Base-by-base conservation (phyloP, 306 rosid species). In the Erythrophleum fordii region DNA sequence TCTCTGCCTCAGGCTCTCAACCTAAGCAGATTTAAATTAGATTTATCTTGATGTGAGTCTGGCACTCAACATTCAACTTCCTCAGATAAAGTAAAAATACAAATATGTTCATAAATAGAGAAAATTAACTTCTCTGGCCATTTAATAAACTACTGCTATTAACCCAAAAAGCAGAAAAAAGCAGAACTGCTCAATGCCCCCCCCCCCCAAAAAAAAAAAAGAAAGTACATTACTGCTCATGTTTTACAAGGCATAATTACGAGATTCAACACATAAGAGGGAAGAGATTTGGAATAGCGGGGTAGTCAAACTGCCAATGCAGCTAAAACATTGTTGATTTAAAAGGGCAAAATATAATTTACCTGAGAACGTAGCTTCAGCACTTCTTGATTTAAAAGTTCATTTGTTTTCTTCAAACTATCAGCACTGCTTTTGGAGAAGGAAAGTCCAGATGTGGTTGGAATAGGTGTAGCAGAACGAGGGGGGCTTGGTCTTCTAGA, bases 401-500 rank as follows among this genome's bases (percentile, higher is more conserved):
- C 98, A 51, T 95, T 95, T 72, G 98, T 91, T 88, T 93, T 95
- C 89, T 93, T 95, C 89, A 95, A 84, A 85, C 97, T 86, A 82
- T 95, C 99, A 44, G 94, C 56, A 66, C 90, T 86, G 80, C 88
- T 89, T 88, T 89, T 93, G 26, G 99, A 95, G 85, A 95, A 90
- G 79, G 98, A 89, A 86, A 95, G 97, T 69, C 99, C 99, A 0
- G 97, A 91, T 26, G 94, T 91, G 52, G 99, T 95, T 55, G 99
- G 99, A 87, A 93, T 89, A 52, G 99, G 99, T 6, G 99, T 95
- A 42, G 99, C 98, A 72, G 97, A 95, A 59, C 99, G 99, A 64
- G 98, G 98, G 29, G 98, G 99, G 76, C 99, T 95, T 46, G 97
- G 83, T 80, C 94, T 92, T 88, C 98, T 90, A 0, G 99, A 95